Evolutionary conservation across 2,329 filamentous ascomycete genomes (phyloP).

Genomic region (Trichoderma koningiopsis): DNA sequence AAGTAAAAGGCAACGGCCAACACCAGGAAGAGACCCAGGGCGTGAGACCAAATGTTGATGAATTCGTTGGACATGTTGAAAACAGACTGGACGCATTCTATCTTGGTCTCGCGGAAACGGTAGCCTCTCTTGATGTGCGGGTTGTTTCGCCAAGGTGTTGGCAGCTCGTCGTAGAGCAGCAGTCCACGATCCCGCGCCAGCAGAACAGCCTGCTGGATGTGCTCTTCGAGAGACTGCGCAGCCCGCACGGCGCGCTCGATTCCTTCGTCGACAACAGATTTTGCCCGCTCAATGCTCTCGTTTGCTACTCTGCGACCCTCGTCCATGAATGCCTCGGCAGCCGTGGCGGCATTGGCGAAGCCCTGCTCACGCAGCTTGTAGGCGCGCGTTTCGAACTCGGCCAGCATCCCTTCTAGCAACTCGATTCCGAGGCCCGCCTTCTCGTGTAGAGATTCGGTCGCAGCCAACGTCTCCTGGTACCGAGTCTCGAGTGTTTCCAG

Average conservation of each 20-base stretch:
- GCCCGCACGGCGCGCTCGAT: conserved; percentile 81
- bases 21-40: conserved; percentile 84
- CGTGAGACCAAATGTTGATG: conserved; percentile 98
- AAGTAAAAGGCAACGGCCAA: conserved; percentile 92
- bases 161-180: conserved; percentile 86
- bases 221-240: conserved; percentile 79
- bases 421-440: conserved; percentile 88
- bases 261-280: conserved; percentile 76
- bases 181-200: conserved; percentile 78
- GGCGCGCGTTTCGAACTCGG: conserved; percentile 81
- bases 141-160: conserved; percentile 90
- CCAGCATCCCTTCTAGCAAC: conserved; percentile 80
- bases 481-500: conserved; percentile 88
- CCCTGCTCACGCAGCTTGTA: conserved; percentile 79
- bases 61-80: conserved; percentile 88
- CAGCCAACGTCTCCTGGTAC: conserved; percentile 83
- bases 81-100: conserved; percentile 82
- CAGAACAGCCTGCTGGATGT: conserved; percentile 75
- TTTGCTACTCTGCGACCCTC: conserved; percentile 80
- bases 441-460: conserved; percentile 84
- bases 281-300: conserved; percentile 72
- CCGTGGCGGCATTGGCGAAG: conserved; percentile 65
- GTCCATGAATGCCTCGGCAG: conserved; percentile 72
- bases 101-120: conserved; percentile 88
- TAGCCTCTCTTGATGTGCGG: conserved; percentile 91